phyloP scores from a whole-genome alignment of 2,329 filamentous ascomycete species.

The Botrytis pseudocinerea region DNA sequence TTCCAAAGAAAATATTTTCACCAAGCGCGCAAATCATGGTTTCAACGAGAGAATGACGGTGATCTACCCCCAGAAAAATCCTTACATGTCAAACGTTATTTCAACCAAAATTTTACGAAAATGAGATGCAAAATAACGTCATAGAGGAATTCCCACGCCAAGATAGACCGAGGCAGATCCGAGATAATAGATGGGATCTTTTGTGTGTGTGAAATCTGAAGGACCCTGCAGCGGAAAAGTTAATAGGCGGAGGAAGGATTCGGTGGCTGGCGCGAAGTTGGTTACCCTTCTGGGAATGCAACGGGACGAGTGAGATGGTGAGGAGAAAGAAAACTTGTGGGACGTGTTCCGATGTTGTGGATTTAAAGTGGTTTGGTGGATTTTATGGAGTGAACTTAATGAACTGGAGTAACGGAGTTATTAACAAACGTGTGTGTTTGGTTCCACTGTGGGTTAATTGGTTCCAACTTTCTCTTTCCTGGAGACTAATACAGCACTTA shows the following conservation, averaged over 20 bases:
- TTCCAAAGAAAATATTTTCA: constrained; percentile 1
- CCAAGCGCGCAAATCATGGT: constrained; percentile 4
- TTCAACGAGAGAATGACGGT: constrained; percentile 1
- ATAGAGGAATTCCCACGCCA: background rate
- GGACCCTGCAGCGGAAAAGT: constrained; percentile 23
- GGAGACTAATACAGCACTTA: background rate
- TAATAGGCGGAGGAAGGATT: constrained; percentile 17
- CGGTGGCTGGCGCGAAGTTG: constrained; percentile 19
- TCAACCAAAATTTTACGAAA: constrained; percentile 1
- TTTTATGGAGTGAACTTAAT: constrained; percentile 9
- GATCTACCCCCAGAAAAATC: constrained; percentile 3
- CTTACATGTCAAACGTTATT: constrained; percentile 7
- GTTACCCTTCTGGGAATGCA: background rate
- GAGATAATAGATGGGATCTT: constrained; percentile 17
- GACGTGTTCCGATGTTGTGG: constrained; percentile 8
- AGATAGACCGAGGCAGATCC: constrained; percentile 23
- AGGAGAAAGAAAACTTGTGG: background rate
- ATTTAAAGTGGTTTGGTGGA: constrained; percentile 15
- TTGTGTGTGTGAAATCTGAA: background rate
- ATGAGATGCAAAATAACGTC: constrained; percentile 20
- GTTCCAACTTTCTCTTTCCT: constrained; percentile 3
- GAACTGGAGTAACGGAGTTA: constrained; percentile 6
- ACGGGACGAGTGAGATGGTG: background rate
- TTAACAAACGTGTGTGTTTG: background rate
- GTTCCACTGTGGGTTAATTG: background rate